A percentile compares a stretch with the other conserved stretches of the same genome.
Evolutionary conservation across 768 basidiomycete species (phyloP).

Genomic region (Strobilomyces confusus): DNA sequence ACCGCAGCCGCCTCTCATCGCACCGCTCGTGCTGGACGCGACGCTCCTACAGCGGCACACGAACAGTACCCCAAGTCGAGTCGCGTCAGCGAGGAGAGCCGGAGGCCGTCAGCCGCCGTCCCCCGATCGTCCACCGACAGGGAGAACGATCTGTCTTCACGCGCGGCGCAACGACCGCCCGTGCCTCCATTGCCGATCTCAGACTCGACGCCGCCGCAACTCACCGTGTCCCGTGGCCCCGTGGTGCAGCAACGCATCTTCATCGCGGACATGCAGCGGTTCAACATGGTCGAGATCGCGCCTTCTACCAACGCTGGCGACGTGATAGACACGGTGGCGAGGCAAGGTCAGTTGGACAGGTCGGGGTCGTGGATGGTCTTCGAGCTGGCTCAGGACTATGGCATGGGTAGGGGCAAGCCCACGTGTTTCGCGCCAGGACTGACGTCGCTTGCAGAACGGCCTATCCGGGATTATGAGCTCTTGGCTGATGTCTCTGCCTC

Average conservation of each 20-base stretch:
- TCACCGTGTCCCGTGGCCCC: slow-evolving; percentile 19
- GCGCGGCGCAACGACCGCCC: slow-evolving; percentile 31
- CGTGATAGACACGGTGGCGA: slow-evolving; percentile 61
- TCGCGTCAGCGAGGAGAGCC: slow-evolving; percentile 27
- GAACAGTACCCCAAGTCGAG: slow-evolving; percentile 19
- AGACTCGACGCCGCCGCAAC: slow-evolving; percentile 34
- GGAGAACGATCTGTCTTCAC: slow-evolving; percentile 21
- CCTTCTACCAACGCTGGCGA: slow-evolving; percentile 68
- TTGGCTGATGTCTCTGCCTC: slow-evolving; percentile 73
- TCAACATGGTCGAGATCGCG: slow-evolving; percentile 68
- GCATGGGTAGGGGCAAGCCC: slow-evolving; percentile 66
- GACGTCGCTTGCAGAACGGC: slow-evolving; percentile 61
- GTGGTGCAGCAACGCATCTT: slow-evolving; percentile 70
- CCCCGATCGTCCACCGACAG: slow-evolving; percentile 24
- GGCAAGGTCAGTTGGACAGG: slow-evolving; percentile 61
- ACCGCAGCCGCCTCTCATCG: slow-evolving; percentile 26
- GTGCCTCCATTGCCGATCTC: slow-evolving; percentile 36
- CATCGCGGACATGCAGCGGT: slow-evolving; percentile 71
- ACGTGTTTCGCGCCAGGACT: slow-evolving; percentile 7
- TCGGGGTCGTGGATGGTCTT: slow-evolving; percentile 84
- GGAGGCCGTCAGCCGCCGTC: slow-evolving; percentile 17
- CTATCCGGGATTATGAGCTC: slow-evolving; percentile 84
- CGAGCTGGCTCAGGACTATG: slow-evolving; percentile 87
- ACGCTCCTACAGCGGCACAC: slow-evolving; percentile 3
- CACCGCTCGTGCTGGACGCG: slow-evolving; percentile 15